Evolutionary conservation across 495 filamentous ascomycete genomes (phyloP).

Genomic region (Parmelia sp.): DNA sequence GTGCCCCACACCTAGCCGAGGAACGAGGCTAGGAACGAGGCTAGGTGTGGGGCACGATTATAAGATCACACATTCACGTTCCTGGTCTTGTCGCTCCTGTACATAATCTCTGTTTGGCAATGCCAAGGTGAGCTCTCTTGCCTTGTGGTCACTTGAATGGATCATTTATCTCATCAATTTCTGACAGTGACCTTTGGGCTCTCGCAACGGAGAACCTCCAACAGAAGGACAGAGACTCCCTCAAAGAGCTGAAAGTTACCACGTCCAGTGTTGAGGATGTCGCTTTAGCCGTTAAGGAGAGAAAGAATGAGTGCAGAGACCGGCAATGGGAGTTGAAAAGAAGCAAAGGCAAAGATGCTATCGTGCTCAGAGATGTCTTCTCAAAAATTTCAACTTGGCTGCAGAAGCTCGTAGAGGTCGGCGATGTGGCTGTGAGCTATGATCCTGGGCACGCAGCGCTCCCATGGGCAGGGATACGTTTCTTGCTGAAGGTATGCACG

Average conservation of each 20-base stretch:
- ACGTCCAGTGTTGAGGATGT: neutral
- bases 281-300: neutral
- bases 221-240: no score
- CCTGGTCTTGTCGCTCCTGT: no score
- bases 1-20: no score
- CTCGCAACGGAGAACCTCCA: no score
- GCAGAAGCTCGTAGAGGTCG: slow-evolving; percentile 23
- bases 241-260: neutral
- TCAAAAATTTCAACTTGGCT: slow-evolving; percentile 26
- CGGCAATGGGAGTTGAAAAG: neutral
- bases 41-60: no score
- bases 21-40: no score
- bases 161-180: no score
- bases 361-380: slow-evolving; percentile 29
- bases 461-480: slow-evolving; percentile 41
- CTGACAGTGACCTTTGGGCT: no score
- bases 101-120: no score
- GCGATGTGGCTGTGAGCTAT: slow-evolving; percentile 35
- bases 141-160: no score
- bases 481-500: slow-evolving; percentile 33
- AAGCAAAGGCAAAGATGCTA: neutral
- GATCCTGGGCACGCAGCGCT: slow-evolving; percentile 40
- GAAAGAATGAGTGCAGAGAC: neutral
- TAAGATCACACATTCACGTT: no score
- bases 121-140: no score